phyloP scores from a whole-genome alignment of 331 rosid genomes.

The Erythrophleum ivorense region DNA sequence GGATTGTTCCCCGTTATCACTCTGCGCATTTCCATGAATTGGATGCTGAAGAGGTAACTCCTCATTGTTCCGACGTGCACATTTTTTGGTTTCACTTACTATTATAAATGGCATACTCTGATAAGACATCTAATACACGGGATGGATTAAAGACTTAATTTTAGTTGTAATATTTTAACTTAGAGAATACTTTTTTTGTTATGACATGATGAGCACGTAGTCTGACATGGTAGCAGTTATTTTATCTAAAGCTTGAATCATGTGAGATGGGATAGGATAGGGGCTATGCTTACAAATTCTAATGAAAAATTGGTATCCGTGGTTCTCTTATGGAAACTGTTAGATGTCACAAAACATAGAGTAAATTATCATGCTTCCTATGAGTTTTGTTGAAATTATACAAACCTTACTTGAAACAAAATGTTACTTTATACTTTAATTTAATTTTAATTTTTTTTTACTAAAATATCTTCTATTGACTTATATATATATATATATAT shows the following conservation, averaged over 20 bases:
- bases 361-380: no score
- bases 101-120: not conserved
- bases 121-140: constrained; percentile 14
- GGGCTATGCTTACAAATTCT: constrained; percentile 20
- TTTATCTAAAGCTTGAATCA: constrained; percentile 4
- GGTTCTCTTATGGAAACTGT: constrained; percentile 14
- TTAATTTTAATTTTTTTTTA: no score
- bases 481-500: no score
- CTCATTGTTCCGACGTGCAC: not conserved
- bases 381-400: no score
- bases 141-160: constrained; percentile 17
- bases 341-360: not conserved
- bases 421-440: no score
- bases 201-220: not conserved
- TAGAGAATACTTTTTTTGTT: not conserved
- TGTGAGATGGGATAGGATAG: not conserved
- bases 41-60: constrained; percentile 61
- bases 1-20: constrained; percentile 82
- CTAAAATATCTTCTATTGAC: no score
- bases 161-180: constrained; percentile 3
- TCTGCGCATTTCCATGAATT: constrained; percentile 75
- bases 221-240: not conserved
- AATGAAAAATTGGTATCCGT: not conserved
- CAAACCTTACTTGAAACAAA: no score
- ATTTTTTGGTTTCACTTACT: constrained; percentile 17